Base-by-base conservation (phyloP, 345 rosid species). In the Eucalyptus sideroxylon region DNA sequence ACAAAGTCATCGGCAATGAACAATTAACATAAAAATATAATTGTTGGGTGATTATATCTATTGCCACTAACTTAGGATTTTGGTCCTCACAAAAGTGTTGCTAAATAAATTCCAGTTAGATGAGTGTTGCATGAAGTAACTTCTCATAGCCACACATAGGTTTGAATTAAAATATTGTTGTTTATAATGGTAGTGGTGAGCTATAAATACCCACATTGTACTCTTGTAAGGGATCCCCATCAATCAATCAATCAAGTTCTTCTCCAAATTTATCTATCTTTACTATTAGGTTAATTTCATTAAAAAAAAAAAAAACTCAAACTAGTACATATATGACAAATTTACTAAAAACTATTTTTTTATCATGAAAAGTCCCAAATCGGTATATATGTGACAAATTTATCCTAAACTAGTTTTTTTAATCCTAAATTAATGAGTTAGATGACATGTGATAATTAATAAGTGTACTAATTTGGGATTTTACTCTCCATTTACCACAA, bases 321-420 rank as follows among this genome's bases (percentile, higher is more conserved):
- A 53, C 0, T 0, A 0, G 2, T 53, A 53, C 2, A 3, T 53
- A 53, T 19, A 2, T 8, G 0, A 53, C 0, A 8, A 53, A 19
- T 53, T 53, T 7, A 17, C 0, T 0, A 1, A 2, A 51, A 51
- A 51, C 0, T 17, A 51, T 7, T 17, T 53, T 53, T 53, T 53
- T 0, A 53, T 2, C 5, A 19, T 53, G 0, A 53, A 53, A 17
- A 53, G 0, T 1, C 4, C 0, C 1, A 3, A 53, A 53, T 53
- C 1, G 2, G 1, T 53, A 53, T 0, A 53, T 2, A 21, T 4
- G 26, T 53, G 0, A 53, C 1, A 53, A 53, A 53, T 53, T 21
- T 53, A 53, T 53, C 1, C 0, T 21, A 0, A 53, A 53, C 1
- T 53, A 53, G 0, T 21, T 8, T 8, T 7, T 53, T 53, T 21